These are phyloP conservation scores for Desmodesmus armatus DNA, from an alignment of 139 green algal species.

Conservation along the genomic window DNA sequence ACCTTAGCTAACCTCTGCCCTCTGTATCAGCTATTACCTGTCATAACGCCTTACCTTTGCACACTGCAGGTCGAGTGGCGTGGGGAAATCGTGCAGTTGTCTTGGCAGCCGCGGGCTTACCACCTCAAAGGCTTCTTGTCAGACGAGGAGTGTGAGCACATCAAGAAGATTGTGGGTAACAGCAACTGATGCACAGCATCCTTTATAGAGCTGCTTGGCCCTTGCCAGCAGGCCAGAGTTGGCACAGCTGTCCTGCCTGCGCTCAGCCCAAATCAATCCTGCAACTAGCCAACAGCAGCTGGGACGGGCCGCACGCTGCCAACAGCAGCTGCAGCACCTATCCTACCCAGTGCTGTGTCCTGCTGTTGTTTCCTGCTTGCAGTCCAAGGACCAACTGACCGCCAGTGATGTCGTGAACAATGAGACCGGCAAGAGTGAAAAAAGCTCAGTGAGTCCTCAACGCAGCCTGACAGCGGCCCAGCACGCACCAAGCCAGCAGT, in stretches of 20 bases:
- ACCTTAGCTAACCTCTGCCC: no score
- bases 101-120: constrained; percentile 71
- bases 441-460: neutral
- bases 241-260: no score
- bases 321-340: no score
- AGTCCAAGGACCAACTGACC: constrained; percentile 50
- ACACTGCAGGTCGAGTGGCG: constrained; percentile 75
- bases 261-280: no score
- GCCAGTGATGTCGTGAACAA: constrained; percentile 74
- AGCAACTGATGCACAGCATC: constrained; percentile 13
- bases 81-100: constrained; percentile 69
- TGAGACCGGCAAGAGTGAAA: constrained; percentile 42
- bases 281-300: no score
- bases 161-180: constrained; percentile 62
- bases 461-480: neutral
- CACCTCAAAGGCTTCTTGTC: constrained; percentile 68
- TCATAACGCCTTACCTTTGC: no score
- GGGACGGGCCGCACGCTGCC: no score
- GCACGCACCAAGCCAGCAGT: neutral
- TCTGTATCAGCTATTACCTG: no score
- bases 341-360: neutral
- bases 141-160: constrained; percentile 74
- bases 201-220: neutral
- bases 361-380: neutral
- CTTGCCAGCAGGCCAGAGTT: no score